These are phyloP conservation scores for Neoboletus magnificus DNA, from an alignment of 768 basidiomycete species.

Conservation along the genomic window DNA sequence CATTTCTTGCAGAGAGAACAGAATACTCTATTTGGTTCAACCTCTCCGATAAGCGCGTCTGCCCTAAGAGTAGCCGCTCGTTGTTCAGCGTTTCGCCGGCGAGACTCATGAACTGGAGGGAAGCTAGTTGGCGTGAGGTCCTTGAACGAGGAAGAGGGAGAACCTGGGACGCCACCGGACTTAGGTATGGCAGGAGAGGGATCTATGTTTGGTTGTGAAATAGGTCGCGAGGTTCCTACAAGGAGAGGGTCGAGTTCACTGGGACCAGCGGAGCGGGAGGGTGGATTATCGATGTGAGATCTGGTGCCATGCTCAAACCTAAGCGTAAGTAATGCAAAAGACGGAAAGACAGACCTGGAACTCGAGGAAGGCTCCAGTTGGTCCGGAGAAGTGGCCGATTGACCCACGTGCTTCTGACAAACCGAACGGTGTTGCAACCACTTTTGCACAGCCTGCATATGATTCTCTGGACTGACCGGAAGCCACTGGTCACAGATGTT, in stretches of 20 bases:
- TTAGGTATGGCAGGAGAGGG: conserved; percentile 5
- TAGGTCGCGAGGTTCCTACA: conserved; percentile 23
- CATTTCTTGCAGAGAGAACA: conserved; percentile 76
- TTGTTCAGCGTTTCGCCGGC: conserved; percentile 75
- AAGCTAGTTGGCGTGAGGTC: conserved; percentile 58
- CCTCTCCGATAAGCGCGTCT: conserved; percentile 61
- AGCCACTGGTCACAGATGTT: conserved; percentile 69
- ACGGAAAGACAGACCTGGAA: conserved; percentile 16
- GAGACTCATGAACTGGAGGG: conserved; percentile 58
- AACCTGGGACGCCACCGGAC: conserved; percentile 22
- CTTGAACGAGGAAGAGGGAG: conserved; percentile 45
- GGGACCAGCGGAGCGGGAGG: conserved; percentile 32
- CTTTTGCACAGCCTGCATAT: conserved; percentile 55
- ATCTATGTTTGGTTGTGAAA: conserved; percentile 10
- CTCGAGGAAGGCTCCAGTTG: conserved; percentile 25
- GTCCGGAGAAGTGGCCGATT: conserved; percentile 1
- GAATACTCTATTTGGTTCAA: conserved; percentile 73
- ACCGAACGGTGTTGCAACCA: conserved; percentile 62
- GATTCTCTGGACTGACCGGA: conserved; percentile 56
- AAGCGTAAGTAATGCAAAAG: conserved; percentile 2
- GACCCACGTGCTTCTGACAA: conserved; percentile 42
- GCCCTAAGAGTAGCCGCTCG: conserved; percentile 67
- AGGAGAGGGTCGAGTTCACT: conserved; percentile 14
- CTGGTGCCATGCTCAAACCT: conserved; percentile 2
- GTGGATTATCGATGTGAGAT: conserved; percentile 18